Evolutionary conservation across 805 yeast species (phyloP), one percentile per base, ranked within the genome.

Genomic region (Scheffersomyces ergatensis): DNA sequence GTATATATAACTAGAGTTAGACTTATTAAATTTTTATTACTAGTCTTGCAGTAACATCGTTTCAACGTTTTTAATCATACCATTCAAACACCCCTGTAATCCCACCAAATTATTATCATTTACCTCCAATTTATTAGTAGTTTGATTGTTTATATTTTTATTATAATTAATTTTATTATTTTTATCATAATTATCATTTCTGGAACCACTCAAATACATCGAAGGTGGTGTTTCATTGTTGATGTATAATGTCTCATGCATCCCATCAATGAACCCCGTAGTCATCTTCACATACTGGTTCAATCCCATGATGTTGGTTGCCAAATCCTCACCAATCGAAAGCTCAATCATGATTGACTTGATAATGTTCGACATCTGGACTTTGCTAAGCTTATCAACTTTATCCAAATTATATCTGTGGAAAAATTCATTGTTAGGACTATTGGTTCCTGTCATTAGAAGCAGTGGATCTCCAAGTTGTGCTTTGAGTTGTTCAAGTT

Each of bases 331-430:
- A 34, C 54, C 58, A 40, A 66, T 55, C 27, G 64, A 53, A 29
- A 70, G 48, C 29, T 63, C 55, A 13, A 65, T 55, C 63, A 68
- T 57, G 11, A 67, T 38, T 42, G 58, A 57, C 37, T 68, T 68
- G 43, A 67, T 47, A 23, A 60, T 32, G 42, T 62, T 63, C 19
- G 56, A 46, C 51, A 63, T 48, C 46, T 65, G 65, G 8, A 46
- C 44, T 37, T 48, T 54, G 18, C 57, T 42, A 37, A 66, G 45
- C 2, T 38, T 29, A 44, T 68, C 73, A n/a, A 67, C 51, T 38
- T 61, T 51, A 12, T 40, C 39, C 19, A 67, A 51, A 32, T 59
- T 55, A 43, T 61, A 67, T 36, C 48, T 55, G 4, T 47, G 41
- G 35, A 45, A 50, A 50, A 65, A 65, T 32, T 39, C 45, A 6